phyloP scores from a whole-genome alignment of 1,284 basidiomycete species.

The Termitomyces sp. region DNA sequence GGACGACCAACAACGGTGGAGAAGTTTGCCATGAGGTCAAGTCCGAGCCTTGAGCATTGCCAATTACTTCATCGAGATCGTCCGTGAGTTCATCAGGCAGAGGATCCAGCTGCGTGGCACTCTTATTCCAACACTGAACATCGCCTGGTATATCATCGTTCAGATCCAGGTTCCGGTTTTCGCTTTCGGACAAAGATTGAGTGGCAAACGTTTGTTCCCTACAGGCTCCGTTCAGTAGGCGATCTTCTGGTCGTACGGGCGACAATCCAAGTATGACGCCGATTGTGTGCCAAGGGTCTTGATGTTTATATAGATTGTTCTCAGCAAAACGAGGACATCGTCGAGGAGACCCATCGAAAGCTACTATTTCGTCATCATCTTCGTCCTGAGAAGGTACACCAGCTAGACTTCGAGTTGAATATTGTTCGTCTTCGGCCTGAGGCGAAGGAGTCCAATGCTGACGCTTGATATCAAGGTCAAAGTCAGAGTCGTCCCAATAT shows the following conservation, averaged over 20 bases:
- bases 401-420: not conserved
- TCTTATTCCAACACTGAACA: not conserved
- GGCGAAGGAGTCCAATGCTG: not conserved
- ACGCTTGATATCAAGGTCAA: not conserved
- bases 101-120: not conserved
- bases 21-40: not conserved
- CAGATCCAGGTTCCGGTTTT: not conserved
- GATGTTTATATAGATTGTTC: conserved; percentile 33
- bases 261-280: conserved; percentile 34
- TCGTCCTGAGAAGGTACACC: not conserved
- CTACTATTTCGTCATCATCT: not conserved
- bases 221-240: not conserved
- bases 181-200: not conserved
- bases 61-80: not conserved
- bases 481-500: not conserved
- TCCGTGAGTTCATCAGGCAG: not conserved
- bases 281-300: conserved; percentile 40
- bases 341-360: not conserved
- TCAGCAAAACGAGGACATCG: conserved; percentile 2
- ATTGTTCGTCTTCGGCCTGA: not conserved
- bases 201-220: not conserved
- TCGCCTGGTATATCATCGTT: not conserved
- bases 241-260: conserved; percentile 5
- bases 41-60: not conserved
- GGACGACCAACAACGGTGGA: not conserved